A percentile compares a stretch with the other conserved stretches of the same genome.
These are phyloP conservation scores for Coniferiporia weirii DNA, from an alignment of 1,284 basidiomycete genomes.

Conservation along the genomic window DNA sequence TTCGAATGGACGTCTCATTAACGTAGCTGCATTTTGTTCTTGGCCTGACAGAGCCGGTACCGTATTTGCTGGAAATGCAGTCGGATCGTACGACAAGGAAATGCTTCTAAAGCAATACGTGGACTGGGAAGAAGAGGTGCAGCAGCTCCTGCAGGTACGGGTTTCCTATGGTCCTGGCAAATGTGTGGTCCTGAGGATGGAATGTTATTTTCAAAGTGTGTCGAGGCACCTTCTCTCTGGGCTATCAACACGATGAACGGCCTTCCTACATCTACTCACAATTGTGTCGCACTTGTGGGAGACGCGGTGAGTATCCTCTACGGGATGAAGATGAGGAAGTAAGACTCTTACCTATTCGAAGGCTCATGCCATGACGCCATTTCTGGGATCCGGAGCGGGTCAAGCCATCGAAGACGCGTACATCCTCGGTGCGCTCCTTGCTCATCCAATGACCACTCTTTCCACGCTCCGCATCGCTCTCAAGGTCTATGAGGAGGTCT, in stretches of 20 bases:
- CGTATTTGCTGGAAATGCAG: background rate
- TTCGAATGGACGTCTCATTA: slow-evolving; percentile 5
- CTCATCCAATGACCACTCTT: slow-evolving; percentile 25
- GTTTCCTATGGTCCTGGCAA: background rate
- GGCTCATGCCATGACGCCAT: slow-evolving; percentile 21
- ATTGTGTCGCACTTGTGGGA: slow-evolving; percentile 18
- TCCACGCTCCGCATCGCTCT: slow-evolving; percentile 25
- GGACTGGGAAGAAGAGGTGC: slow-evolving; percentile 16
- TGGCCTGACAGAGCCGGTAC: slow-evolving; percentile 12
- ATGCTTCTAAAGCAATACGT: slow-evolving; percentile 5
- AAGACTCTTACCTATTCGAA: background rate
- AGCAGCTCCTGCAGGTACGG: slow-evolving; percentile 16
- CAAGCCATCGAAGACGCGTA: slow-evolving; percentile 28
- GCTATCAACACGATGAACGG: slow-evolving; percentile 14
- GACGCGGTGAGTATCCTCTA: slow-evolving; percentile 16
- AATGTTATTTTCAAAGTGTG: slow-evolving; percentile 4
- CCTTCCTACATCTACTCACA: slow-evolving; percentile 10
- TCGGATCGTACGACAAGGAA: background rate
- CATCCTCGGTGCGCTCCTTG: slow-evolving; percentile 31
- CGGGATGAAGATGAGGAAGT: background rate
- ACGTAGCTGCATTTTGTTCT: slow-evolving; percentile 16
- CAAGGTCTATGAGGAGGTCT: slow-evolving; percentile 32
- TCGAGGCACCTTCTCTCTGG: slow-evolving; percentile 19
- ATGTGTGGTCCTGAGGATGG: background rate
- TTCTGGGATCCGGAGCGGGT: slow-evolving; percentile 19